phyloP scores from a whole-genome alignment of 495 filamentous ascomycete species.

The Diplogelasinospora grovesii region DNA sequence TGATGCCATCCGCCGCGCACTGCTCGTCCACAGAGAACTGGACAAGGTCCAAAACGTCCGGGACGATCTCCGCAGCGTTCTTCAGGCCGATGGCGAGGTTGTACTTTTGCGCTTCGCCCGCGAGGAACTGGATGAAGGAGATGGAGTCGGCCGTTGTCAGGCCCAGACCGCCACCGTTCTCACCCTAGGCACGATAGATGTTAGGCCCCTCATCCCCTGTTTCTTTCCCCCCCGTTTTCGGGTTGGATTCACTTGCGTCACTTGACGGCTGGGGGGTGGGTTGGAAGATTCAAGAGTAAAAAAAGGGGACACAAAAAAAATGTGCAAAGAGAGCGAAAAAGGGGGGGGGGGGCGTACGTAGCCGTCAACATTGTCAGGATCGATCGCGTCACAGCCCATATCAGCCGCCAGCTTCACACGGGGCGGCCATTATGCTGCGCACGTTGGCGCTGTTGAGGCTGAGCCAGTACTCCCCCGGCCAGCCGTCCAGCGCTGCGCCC shows the following conservation, averaged over 20 bases:
- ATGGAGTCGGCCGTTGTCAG: conserved; percentile 50
- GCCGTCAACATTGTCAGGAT: conserved; percentile 67
- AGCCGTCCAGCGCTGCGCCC: conserved; percentile 50
- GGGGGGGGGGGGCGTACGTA: too few relatives aligned
- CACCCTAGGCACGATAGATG: too few relatives aligned
- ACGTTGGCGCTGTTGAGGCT: conserved; percentile 51
- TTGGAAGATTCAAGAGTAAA: too few relatives aligned
- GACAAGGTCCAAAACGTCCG: conserved; percentile 46
- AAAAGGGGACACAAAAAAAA: too few relatives aligned
- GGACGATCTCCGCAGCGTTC: conserved; percentile 56
- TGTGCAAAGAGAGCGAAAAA: too few relatives aligned
- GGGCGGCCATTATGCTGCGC: conserved; percentile 49
- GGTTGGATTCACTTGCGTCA: too few relatives aligned
- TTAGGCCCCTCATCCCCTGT: too few relatives aligned
- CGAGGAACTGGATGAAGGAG: conserved; percentile 54
- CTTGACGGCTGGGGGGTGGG: too few relatives aligned
- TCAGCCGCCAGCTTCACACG: conserved; percentile 48
- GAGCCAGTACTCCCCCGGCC: conserved; percentile 63
- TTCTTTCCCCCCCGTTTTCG: too few relatives aligned
- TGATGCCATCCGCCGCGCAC: conserved; percentile 51
- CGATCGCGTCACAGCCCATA: conserved; percentile 65
- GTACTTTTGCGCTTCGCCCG: conserved; percentile 43
- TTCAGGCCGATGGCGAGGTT: conserved; percentile 55
- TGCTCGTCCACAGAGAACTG: conserved; percentile 71
- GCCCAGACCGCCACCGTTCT: conserved; percentile 48